These are phyloP conservation scores for Kodamaea fungicola DNA, from an alignment of 1,139 yeast genomes.

Conservation along the genomic window DNA sequence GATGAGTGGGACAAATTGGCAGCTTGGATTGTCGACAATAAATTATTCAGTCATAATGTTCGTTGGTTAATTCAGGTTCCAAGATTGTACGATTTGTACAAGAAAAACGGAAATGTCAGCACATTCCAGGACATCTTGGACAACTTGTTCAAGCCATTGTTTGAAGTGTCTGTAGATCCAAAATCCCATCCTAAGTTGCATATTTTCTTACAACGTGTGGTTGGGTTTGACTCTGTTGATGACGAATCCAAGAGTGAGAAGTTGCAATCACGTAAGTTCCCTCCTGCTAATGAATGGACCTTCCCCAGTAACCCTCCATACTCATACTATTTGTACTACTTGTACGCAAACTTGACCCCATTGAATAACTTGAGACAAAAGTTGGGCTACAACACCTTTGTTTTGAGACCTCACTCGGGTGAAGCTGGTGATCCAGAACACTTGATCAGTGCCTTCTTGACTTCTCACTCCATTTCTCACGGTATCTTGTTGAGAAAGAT, in stretches of 20 bases:
- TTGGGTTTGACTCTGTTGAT: slow-evolving; percentile 97
- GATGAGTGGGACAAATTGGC: slow-evolving; percentile 97
- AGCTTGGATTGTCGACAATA: slow-evolving; percentile 91
- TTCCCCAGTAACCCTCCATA: slow-evolving; percentile 87
- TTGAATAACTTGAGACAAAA: slow-evolving; percentile 77
- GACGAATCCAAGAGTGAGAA: slow-evolving; percentile 94
- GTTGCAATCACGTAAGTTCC: slow-evolving; percentile 69
- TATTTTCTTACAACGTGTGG: slow-evolving; percentile 85
- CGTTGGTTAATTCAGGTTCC: slow-evolving; percentile 98
- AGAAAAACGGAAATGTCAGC: slow-evolving; percentile 65
- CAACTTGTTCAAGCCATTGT: slow-evolving; percentile 84
- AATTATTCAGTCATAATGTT: slow-evolving; percentile 86
- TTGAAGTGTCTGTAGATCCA: slow-evolving; percentile 87
- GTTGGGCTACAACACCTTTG: slow-evolving; percentile 81
- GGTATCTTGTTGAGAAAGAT: slow-evolving; percentile 90
- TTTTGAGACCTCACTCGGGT: slow-evolving; percentile 95
- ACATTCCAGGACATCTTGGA: slow-evolving; percentile 73
- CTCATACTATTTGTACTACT: slow-evolving; percentile 86
- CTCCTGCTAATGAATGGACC: slow-evolving; percentile 81
- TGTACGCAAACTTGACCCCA: slow-evolving; percentile 81
- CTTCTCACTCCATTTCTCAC: slow-evolving; percentile 91
- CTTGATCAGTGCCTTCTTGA: slow-evolving; percentile 81
- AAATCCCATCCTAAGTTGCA: slow-evolving; percentile 82
- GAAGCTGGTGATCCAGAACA: slow-evolving; percentile 99
- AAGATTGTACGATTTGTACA: slow-evolving; percentile 85